Conservation (phyloP, 495 filamentous ascomycete genomes). For the Penicillium ochrochloron region DNA sequence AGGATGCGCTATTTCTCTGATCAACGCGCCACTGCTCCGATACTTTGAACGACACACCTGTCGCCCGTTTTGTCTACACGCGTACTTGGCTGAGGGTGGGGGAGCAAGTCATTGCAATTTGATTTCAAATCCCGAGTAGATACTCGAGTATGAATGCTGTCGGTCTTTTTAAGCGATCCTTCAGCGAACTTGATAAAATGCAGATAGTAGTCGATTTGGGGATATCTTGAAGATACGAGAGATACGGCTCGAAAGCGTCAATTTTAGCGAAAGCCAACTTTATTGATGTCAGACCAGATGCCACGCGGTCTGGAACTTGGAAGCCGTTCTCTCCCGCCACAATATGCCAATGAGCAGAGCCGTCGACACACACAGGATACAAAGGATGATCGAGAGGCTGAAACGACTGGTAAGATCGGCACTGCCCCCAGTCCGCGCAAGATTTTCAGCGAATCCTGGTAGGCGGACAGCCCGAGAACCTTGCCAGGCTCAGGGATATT, state of each 20-base stretch:
- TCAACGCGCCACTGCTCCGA: not conserved
- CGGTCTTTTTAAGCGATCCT: not conserved
- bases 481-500: not conserved
- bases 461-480: not conserved
- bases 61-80: not conserved
- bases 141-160: not conserved
- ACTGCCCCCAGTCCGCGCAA: not conserved
- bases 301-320: slow-evolving; percentile 1
- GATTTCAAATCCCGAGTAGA: not conserved
- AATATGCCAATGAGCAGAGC: slow-evolving; percentile 6
- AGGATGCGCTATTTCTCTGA: slow-evolving; percentile 11
- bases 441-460: not conserved
- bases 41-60: not conserved
- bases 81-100: not conserved
- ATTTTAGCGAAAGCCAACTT: not conserved
- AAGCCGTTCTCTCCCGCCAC: slow-evolving; percentile 6
- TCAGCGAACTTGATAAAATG: not conserved
- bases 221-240: not conserved
- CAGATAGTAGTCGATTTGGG: not conserved
- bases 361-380: not conserved
- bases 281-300: not conserved
- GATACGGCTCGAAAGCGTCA: not conserved
- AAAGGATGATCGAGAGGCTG: slow-evolving; percentile 13
- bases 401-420: slow-evolving; percentile 22
- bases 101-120: not conserved